phyloP scores from a whole-genome alignment of 768 basidiomycete species.

The Pleurotus cornucopiae region DNA sequence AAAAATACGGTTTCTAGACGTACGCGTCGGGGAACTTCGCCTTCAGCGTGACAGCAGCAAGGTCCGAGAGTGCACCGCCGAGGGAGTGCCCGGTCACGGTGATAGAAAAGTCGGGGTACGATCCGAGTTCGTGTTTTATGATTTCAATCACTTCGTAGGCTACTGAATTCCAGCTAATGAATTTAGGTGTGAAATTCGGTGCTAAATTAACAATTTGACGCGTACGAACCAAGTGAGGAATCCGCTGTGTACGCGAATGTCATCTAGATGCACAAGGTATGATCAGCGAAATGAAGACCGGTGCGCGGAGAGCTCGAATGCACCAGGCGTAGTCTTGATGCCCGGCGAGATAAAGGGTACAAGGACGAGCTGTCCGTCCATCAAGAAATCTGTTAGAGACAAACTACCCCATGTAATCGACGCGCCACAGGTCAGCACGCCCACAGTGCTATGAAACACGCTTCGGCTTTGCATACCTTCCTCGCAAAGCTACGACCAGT shows the following conservation, averaged over 20 bases:
- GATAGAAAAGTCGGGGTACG: constrained; percentile 33
- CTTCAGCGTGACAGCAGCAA: constrained; percentile 42
- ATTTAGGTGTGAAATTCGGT: neutral
- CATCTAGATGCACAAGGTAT: constrained; percentile 11
- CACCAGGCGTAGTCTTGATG: constrained; percentile 18
- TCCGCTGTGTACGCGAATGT: constrained; percentile 29
- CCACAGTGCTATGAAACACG: constrained; percentile 2
- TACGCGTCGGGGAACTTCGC: constrained; percentile 35
- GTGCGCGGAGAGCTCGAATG: neutral
- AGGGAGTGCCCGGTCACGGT: constrained; percentile 51
- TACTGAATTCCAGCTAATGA: constrained; percentile 45
- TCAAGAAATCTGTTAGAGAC: constrained; percentile 15
- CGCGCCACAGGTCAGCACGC: no score
- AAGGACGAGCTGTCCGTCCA: constrained; percentile 17
- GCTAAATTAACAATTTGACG: neutral
- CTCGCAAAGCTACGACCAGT: constrained; percentile 37
- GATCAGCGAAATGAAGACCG: neutral
- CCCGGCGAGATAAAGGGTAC: constrained; percentile 20
- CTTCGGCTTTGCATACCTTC: constrained; percentile 24
- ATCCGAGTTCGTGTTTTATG: constrained; percentile 28
- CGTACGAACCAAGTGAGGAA: constrained; percentile 28
- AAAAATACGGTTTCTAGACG: neutral
- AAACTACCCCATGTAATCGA: constrained; percentile 8
- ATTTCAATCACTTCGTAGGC: constrained; percentile 33
- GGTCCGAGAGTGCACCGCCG: constrained; percentile 46